phyloP scores from a whole-genome alignment of 176 grass and related monocot genomes.

The barley (Hordeum vulgare) region MorexV3_pseudomolecules_assembly NC_058523.1:127587439-127587938 shows the following conservation, averaged over 20 bases:
- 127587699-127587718: constrained; percentile 84
- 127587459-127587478: constrained; percentile 84
- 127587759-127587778: neutral
- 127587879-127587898: neutral
- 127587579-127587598: neutral
- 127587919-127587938: neutral
- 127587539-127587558: constrained; percentile 33
- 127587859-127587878: constrained; percentile 37
- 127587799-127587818: constrained; percentile 81
- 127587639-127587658: constrained; percentile 81
- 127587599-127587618: neutral
- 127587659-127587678: constrained; percentile 53
- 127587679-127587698: constrained; percentile 91
- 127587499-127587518: constrained; percentile 79
- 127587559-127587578: neutral
- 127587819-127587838: constrained; percentile 66
- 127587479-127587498: constrained; percentile 78
- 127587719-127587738: constrained; percentile 82
- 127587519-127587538: constrained; percentile 48
- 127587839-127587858: constrained; percentile 85
- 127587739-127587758: neutral
- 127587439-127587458: constrained; percentile 78
- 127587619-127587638: constrained; percentile 6
- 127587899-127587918: neutral
- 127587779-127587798: neutral